Percentiles rank a stretch among this genome's conserved stretches.
Evolutionary conservation across 495 filamentous ascomycete species (phyloP).

Genomic region (Daldinia caldariorum): DNA sequence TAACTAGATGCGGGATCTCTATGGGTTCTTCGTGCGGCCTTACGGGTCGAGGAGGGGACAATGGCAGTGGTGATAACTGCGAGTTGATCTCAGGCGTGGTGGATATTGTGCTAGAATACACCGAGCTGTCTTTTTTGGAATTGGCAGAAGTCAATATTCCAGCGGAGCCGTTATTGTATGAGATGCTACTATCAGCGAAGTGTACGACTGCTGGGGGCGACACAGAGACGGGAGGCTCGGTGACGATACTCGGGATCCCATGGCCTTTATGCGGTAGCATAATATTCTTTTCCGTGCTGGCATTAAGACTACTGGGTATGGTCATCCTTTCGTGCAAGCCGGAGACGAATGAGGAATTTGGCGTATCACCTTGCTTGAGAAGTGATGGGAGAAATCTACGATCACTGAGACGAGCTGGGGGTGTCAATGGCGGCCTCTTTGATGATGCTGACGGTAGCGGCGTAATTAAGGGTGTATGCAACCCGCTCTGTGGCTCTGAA

Average conservation of each 20-base stretch:
- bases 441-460: constrained; percentile 46
- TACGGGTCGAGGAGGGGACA: constrained; percentile 45
- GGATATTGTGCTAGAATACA: constrained; percentile 19
- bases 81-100: constrained; percentile 11
- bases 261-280: constrained; percentile 45
- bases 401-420: constrained; percentile 58
- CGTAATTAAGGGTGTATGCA: constrained; percentile 54
- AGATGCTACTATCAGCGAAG: constrained; percentile 40
- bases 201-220: constrained; percentile 29
- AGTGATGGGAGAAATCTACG: constrained; percentile 53
- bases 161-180: constrained; percentile 31
- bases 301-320: constrained; percentile 43
- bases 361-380: constrained; percentile 45
- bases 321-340: constrained; percentile 27
- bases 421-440: constrained; percentile 45
- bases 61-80: constrained; percentile 13
- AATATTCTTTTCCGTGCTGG: constrained; percentile 49
- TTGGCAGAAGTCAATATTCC: constrained; percentile 29
- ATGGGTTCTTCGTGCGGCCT: constrained; percentile 47
- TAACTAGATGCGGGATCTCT: constrained; percentile 48
- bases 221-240: constrained; percentile 20
- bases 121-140: constrained; percentile 33
- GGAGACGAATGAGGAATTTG: constrained; percentile 33
- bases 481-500: constrained; percentile 42
- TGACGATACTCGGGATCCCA: constrained; percentile 23